Base-by-base conservation (phyloP, 345 rosid species). In the Schrenkiella parvula region DNA sequence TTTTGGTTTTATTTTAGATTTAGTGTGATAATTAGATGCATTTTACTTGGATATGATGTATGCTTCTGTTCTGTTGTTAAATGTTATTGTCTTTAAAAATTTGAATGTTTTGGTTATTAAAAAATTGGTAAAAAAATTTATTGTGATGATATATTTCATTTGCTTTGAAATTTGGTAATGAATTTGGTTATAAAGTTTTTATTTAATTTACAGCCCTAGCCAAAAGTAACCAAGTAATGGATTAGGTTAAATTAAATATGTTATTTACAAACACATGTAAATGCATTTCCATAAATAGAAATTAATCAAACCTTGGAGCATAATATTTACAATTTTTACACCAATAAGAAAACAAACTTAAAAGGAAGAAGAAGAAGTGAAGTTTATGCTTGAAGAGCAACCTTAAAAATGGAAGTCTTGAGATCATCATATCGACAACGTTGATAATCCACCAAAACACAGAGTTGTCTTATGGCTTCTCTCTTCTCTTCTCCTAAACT, bases 401-500 rank as follows among this genome's bases (percentile, higher is more conserved):
- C 72, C 72, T 75, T 84, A 8, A 80, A 76, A 35, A 92, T 79
- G 26, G 77, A 70, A 43, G 83, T 82, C 79, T 79, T 82, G 37
- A 90, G 87, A 74, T 84, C 48, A 64, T 91, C 85, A 34, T 83
- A 83, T 17, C 87, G 84, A 53, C 78, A 69, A 5, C 88, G 86
- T 63, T 95, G 90, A 75, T 91, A 89, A 48, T 95, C 99, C 21
- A 83, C 79, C 87, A 86, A 79, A 51, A 91, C 14, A 54, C 99
- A 91, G 0, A 91, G 90, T 81, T 95, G 99, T 79, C 98, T 80
- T 38, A 95, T 95, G 44, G 93, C 95, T 71, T 95, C 99, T 78
- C 85, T 86, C 81, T 91, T 93, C 83, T 82, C 87, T 56, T 89
- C 96, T 8, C 85, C 89, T 11, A 85, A 81, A 44, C 66, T 35